phyloP scores from a whole-genome alignment of 1,284 basidiomycete genomes.

The Rugosomyces carneus region DNA sequence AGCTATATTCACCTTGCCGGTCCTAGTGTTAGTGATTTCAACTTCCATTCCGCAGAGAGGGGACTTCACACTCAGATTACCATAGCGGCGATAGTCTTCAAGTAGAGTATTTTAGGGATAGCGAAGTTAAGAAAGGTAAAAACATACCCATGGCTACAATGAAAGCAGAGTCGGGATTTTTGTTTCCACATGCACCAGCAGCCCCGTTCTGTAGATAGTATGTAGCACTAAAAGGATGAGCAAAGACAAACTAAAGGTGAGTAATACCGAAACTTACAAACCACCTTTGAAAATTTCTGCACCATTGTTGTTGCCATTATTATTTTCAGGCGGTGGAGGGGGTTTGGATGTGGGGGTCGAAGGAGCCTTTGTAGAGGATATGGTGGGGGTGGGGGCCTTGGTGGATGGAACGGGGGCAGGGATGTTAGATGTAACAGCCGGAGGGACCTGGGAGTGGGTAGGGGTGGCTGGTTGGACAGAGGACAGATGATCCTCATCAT shows the following conservation, averaged over 20 bases:
- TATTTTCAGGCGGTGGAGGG: not conserved
- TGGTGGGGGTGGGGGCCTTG: not conserved
- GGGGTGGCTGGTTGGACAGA: constrained; percentile 3
- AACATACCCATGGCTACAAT: constrained; percentile 65
- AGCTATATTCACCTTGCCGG: constrained; percentile 36
- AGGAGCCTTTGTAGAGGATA: constrained; percentile 9
- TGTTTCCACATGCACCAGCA: constrained; percentile 70
- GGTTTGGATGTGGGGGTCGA: constrained; percentile 7
- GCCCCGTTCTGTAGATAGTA: constrained; percentile 66
- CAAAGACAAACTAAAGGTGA: constrained; percentile 1
- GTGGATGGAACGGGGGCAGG: not conserved
- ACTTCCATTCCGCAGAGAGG: constrained; percentile 63
- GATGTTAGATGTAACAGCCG: not conserved
- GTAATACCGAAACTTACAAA: constrained; percentile 34
- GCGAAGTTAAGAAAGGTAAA: not conserved
- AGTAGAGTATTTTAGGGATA: not conserved
- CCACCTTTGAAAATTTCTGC: constrained; percentile 29
- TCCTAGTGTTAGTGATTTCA: constrained; percentile 52
- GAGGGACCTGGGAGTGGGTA: constrained; percentile 6
- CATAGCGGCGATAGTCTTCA: constrained; percentile 46
- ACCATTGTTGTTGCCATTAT: constrained; percentile 8
- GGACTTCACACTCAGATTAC: constrained; percentile 40
- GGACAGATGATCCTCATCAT: constrained; percentile 18
- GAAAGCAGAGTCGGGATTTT: constrained; percentile 58
- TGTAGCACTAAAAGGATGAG: constrained; percentile 45